Conservation (phyloP, 1,284 basidiomycete species). For the Tremellales sp. region DNA sequence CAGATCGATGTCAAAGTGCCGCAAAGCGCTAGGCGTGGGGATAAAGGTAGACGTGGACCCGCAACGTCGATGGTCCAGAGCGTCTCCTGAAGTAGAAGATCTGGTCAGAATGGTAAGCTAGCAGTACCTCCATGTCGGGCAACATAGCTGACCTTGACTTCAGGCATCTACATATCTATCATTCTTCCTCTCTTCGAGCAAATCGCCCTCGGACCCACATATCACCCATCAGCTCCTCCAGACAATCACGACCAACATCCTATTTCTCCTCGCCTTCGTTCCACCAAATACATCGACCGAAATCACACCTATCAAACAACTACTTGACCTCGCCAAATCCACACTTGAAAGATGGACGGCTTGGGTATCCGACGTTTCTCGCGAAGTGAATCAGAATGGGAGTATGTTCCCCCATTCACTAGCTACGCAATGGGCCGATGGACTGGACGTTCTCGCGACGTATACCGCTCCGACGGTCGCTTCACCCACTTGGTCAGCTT, state of each 20-base stretch:
- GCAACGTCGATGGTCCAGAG: slow-evolving; percentile 14
- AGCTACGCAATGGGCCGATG: slow-evolving; percentile 32
- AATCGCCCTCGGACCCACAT: slow-evolving; percentile 16
- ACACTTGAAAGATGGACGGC: slow-evolving; percentile 29
- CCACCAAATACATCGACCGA: slow-evolving; percentile 17
- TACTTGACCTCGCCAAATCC: slow-evolving; percentile 33
- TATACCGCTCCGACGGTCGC: neutral
- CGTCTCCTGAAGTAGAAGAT: slow-evolving; percentile 24
- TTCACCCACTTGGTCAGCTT: neutral
- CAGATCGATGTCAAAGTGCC: slow-evolving; percentile 16
- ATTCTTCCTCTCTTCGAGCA: slow-evolving; percentile 25
- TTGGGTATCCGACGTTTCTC: slow-evolving; percentile 29
- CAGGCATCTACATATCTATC: slow-evolving; percentile 39
- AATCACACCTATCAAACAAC: slow-evolving; percentile 10
- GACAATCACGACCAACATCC: slow-evolving; percentile 25
- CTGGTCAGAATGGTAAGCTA: slow-evolving; percentile 33
- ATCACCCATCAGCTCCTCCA: slow-evolving; percentile 34
- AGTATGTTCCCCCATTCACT: slow-evolving; percentile 39
- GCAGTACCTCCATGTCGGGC: neutral
- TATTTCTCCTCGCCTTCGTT: slow-evolving; percentile 26
- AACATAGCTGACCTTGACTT: neutral
- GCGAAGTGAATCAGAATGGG: slow-evolving; percentile 39
- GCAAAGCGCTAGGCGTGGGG: neutral
- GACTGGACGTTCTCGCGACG: slow-evolving; percentile 20
- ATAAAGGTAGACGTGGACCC: slow-evolving; percentile 3